phyloP scores from a whole-genome alignment of 495 filamentous ascomycete genomes.

The Podospora bellae-mahoneyi region DNA sequence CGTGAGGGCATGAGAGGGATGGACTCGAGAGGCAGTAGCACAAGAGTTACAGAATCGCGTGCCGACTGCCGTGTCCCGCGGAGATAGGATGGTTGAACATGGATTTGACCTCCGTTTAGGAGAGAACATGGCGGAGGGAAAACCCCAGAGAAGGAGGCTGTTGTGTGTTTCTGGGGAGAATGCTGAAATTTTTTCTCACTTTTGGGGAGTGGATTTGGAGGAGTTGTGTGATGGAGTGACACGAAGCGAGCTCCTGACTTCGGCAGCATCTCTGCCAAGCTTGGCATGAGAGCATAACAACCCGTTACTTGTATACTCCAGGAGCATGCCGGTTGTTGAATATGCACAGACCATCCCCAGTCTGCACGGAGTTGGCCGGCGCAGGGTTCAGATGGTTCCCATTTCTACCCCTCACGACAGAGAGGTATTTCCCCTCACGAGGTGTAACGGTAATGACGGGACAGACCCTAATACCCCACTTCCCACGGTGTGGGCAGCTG shows the following conservation, averaged over 20 bases:
- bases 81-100: not conserved
- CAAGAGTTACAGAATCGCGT: not conserved
- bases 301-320: not conserved
- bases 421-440: not conserved
- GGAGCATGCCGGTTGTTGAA: not conserved
- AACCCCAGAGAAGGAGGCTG: not conserved
- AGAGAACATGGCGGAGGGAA: not conserved
- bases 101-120: not conserved
- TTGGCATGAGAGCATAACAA: not conserved
- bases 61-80: conserved; percentile 6
- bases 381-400: not conserved
- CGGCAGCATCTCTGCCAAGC: not conserved
- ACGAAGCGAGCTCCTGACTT: not conserved
- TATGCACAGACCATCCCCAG: not conserved
- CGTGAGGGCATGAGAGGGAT: not conserved
- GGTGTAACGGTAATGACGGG: not conserved
- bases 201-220: conserved; percentile 5
- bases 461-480: not conserved
- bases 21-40: not conserved
- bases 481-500: not conserved
- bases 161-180: not conserved
- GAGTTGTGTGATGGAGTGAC: conserved; percentile 10
- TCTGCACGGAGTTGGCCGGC: not conserved
- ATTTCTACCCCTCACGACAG: not conserved
- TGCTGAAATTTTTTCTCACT: not conserved